Evolutionary conservation across 306 rosid species (phyloP), one percentile per base, ranked within the genome.

Genomic region (Argentina anserina): DNA sequence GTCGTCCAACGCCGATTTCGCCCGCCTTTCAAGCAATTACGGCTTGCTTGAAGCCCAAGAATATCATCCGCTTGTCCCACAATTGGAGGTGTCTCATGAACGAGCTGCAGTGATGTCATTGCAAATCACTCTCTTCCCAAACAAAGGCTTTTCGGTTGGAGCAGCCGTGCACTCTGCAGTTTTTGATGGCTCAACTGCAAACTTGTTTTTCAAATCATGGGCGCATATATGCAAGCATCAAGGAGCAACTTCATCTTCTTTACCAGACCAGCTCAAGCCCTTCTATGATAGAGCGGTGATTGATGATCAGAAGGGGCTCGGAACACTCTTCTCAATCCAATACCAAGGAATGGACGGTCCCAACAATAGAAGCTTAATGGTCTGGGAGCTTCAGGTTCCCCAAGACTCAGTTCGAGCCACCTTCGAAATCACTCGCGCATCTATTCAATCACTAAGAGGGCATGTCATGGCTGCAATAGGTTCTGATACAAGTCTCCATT

Each of bases 151-250:
- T 52, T 40, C 73, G 28, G 78, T 87, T 3, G 96, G 90, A 2
- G 62, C 81, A 76, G 46, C 74, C 33, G 31, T 72, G 13, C 89
- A 87, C 81, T 87, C 87, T 12, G 86, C 83, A 0, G 79, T 79
- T 31, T 37, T 90, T 5, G 96, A 87, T 59, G 96, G 96, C 13
- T 72, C 74, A 68, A 56, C 86, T 25, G 52, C 82, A 14, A 72
- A 74, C 20, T 4, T 66, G 79, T 90, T 90, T 74, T 23, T 90
- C 46, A 86, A 87, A 46, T 81, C 87, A 2, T 90, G 96, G 90
- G 80, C 86, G 66, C 67, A 61, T 20, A 15, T 77, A 3, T 81
- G 84, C 64, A 81, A 78, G 70, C n/a, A 23, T 4, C 6, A 9
- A 5, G 12, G 59, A 45, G 14, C 41, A 1, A 10, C 73, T 12